Percentiles rank a stretch among this genome's conserved stretches.
Evolutionary conservation across 768 basidiomycete genomes (phyloP).

Genomic region (Dacryopinax spathularia): DNA sequence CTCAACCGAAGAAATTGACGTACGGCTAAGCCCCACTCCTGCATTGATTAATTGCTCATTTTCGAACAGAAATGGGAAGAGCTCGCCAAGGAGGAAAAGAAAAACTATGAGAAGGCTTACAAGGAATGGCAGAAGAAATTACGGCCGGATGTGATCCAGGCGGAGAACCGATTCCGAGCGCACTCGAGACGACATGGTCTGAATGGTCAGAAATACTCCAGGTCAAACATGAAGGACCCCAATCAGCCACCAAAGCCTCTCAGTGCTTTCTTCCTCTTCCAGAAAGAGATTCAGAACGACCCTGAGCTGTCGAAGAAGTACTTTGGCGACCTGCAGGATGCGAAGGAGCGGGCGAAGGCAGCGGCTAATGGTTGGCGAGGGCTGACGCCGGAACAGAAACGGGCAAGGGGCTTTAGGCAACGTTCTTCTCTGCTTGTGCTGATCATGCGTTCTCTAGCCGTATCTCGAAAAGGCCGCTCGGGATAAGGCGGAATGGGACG

Average conservation of each 20-base stretch:
- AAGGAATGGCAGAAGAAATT: conserved; percentile 73
- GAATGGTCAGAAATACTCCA: conserved; percentile 47
- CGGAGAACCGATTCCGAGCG: conserved; percentile 80
- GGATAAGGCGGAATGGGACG: background rate
- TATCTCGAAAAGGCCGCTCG: background rate
- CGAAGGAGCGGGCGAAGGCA: conserved; percentile 85
- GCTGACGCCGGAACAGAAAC: conserved; percentile 85
- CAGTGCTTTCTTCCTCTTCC: conserved; percentile 87
- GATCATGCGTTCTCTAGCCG: background rate
- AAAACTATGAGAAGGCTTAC: conserved; percentile 67
- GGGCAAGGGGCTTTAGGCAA: conserved; percentile 43
- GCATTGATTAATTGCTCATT: conserved; percentile 8
- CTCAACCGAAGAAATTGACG: conserved; percentile 70
- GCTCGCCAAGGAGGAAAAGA: conserved; percentile 73
- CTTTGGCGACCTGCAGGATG: conserved; percentile 83
- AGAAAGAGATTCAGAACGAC: conserved; percentile 77
- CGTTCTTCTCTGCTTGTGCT: too few species aligned
- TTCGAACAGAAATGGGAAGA: conserved; percentile 58
- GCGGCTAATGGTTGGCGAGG: conserved; percentile 88
- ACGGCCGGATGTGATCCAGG: conserved; percentile 87
- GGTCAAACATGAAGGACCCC: conserved; percentile 91
- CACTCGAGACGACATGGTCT: conserved; percentile 78
- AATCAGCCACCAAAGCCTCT: conserved; percentile 94
- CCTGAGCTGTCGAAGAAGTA: conserved; percentile 58
- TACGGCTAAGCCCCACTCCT: conserved; percentile 20